Conservation (phyloP, 164 flowering plant species). For the Vitis cinerea region DNA sequence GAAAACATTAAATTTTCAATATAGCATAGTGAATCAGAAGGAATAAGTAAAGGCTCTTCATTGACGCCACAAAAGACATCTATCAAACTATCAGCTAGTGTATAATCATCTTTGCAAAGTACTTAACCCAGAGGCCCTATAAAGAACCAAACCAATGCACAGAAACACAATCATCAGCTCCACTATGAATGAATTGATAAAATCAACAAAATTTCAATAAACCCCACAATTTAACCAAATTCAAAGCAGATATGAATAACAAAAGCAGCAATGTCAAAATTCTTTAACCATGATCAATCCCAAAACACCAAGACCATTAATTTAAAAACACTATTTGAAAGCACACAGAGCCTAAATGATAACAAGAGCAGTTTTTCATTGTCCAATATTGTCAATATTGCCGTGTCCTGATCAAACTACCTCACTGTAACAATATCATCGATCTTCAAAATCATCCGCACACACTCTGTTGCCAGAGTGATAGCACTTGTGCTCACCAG, state of each 20-base stretch:
- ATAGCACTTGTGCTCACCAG: constrained; percentile 97
- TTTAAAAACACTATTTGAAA: not conserved
- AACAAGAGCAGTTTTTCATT: not conserved
- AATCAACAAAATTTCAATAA: not conserved
- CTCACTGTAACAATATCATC: constrained; percentile 95
- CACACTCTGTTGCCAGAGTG: constrained; percentile 87
- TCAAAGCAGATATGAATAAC: not conserved
- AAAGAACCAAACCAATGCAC: no score
- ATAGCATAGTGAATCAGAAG: no score
- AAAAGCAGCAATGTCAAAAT: constrained; percentile 8
- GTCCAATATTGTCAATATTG: not conserved
- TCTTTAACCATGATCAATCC: constrained; percentile 1
- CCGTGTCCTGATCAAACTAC: constrained; percentile 33
- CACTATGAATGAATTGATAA: not conserved
- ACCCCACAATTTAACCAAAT: constrained; percentile 2
- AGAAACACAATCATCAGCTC: no score
- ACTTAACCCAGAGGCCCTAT: no score
- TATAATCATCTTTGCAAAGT: no score
- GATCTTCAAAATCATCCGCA: constrained; percentile 97
- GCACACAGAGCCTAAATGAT: constrained; percentile 5
- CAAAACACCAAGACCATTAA: not conserved
- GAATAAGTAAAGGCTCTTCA: no score
- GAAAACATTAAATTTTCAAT: no score
- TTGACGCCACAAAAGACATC: no score
- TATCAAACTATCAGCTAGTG: no score